phyloP scores from a whole-genome alignment of 495 filamentous ascomycete species.

The Aspergillus egyptiacus region DNA sequence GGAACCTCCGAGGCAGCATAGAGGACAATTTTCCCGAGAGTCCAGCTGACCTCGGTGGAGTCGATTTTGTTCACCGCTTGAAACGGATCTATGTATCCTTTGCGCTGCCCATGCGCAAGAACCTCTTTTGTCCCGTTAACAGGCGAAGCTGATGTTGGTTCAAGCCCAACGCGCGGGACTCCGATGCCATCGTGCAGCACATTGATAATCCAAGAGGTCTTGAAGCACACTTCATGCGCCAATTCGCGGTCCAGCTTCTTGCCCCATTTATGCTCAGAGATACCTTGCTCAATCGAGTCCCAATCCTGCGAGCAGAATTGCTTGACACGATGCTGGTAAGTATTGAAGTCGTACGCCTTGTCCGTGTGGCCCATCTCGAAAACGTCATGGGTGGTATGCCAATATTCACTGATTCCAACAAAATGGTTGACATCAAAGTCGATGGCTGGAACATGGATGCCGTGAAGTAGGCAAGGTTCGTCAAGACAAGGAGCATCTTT shows the following conservation, averaged over 20 bases:
- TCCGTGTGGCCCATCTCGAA: constrained; percentile 78
- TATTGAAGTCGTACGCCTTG: constrained; percentile 84
- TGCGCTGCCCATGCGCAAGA: constrained; percentile 61
- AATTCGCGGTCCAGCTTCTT: constrained; percentile 68
- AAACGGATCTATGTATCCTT: constrained; percentile 83
- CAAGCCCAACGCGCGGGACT: constrained; percentile 81
- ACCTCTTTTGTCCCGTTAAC: constrained; percentile 75
- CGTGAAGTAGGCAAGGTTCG: constrained; percentile 78
- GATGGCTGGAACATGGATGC: constrained; percentile 87
- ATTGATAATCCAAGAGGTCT: constrained; percentile 95
- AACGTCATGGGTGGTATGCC: constrained; percentile 96
- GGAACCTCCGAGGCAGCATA: constrained; percentile 89
- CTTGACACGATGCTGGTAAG: constrained; percentile 79
- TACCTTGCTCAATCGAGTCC: constrained; percentile 59
- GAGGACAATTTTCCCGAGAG: constrained; percentile 93
- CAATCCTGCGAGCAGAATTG: constrained; percentile 83
- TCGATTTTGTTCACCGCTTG: constrained; percentile 91
- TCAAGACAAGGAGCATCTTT: constrained; percentile 84
- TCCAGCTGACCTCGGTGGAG: constrained; percentile 95
- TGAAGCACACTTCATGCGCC: constrained; percentile 89
- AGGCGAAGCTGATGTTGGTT: constrained; percentile 42
- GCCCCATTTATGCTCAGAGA: constrained; percentile 62
- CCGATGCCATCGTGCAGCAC: constrained; percentile 94
- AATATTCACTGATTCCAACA: constrained; percentile 96
- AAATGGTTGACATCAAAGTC: constrained; percentile 99